Evolutionary conservation across 2,329 filamentous ascomycete genomes (phyloP).

Genomic region (Stenocarpella maydis): DNA sequence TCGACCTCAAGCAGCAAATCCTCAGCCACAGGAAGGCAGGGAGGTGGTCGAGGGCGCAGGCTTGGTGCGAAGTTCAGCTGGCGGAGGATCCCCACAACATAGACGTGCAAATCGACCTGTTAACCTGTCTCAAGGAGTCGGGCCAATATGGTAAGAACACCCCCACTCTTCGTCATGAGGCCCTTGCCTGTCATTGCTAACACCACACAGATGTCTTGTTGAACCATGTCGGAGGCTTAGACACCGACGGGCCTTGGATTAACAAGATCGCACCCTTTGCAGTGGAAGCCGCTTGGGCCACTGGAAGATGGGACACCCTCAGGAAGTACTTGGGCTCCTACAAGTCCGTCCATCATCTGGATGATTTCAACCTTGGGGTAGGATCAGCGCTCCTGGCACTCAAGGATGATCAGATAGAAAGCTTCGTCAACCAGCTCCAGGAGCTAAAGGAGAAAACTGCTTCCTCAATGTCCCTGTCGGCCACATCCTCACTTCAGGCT

Average conservation of each 20-base stretch:
- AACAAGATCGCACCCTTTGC: constrained; percentile 81
- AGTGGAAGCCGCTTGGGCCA: constrained; percentile 91
- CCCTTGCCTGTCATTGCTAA: background rate
- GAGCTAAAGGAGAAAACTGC: constrained; percentile 75
- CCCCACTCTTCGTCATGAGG: background rate
- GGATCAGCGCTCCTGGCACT: constrained; percentile 72
- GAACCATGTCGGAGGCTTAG: constrained; percentile 84
- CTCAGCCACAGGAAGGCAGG: constrained; percentile 92
- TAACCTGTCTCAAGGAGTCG: constrained; percentile 92
- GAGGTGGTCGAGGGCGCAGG: constrained; percentile 92
- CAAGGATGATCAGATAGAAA: constrained; percentile 56
- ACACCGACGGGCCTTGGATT: constrained; percentile 58
- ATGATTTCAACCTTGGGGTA: constrained; percentile 85
- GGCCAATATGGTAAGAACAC: constrained; percentile 82
- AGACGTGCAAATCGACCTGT: constrained; percentile 81
- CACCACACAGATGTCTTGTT: constrained; percentile 75
- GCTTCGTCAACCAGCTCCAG: constrained; percentile 66
- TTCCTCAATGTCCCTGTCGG: constrained; percentile 76
- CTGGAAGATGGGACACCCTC: constrained; percentile 80
- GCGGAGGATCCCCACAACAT: constrained; percentile 79
- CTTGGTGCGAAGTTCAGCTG: constrained; percentile 94
- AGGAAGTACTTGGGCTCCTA: constrained; percentile 69
- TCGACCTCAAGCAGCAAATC: constrained; percentile 94
- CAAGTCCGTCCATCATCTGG: constrained; percentile 56
- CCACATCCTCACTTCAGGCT: constrained; percentile 81